These are phyloP conservation scores for Saccharum officinarum DNA, from an alignment of 176 grass and related monocot species.

Conservation along the genomic window DNA sequence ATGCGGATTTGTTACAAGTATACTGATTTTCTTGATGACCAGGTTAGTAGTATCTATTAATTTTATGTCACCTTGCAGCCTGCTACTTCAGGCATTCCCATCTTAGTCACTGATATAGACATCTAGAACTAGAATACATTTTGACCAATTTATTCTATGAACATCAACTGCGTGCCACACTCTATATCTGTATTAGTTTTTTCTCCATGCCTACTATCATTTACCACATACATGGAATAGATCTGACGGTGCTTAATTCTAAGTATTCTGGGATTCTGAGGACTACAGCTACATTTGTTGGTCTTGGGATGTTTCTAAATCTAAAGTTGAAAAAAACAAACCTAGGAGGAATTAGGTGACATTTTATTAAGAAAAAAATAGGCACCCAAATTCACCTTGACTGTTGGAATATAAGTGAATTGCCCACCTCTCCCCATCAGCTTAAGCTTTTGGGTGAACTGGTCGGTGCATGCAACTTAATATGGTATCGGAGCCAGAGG, in stretches of 20 bases:
- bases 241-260: neutral
- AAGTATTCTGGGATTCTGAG: neutral
- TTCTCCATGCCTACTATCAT: neutral
- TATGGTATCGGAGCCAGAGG: too few relatives aligned
- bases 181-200: conserved; percentile 5
- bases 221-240: conserved; percentile 1
- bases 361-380: neutral
- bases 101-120: neutral
- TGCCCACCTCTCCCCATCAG: too few relatives aligned
- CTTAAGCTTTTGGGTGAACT: too few relatives aligned
- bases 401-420: too few relatives aligned
- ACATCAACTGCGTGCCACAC: neutral
- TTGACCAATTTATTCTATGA: conserved; percentile 6
- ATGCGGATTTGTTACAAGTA: conserved; percentile 94
- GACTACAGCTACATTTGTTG: conserved; percentile 4
- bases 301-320: conserved; percentile 17
- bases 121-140: neutral
- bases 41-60: conserved; percentile 55
- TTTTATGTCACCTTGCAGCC: neutral
- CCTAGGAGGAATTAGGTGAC: neutral
- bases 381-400: neutral
- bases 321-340: neutral
- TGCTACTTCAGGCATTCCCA: conserved; percentile 6
- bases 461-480: too few relatives aligned
- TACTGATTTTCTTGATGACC: conserved; percentile 99